Evolutionary conservation across 208 protist species (phyloP).

Genomic region (Crithidia fasciculata): DNA sequence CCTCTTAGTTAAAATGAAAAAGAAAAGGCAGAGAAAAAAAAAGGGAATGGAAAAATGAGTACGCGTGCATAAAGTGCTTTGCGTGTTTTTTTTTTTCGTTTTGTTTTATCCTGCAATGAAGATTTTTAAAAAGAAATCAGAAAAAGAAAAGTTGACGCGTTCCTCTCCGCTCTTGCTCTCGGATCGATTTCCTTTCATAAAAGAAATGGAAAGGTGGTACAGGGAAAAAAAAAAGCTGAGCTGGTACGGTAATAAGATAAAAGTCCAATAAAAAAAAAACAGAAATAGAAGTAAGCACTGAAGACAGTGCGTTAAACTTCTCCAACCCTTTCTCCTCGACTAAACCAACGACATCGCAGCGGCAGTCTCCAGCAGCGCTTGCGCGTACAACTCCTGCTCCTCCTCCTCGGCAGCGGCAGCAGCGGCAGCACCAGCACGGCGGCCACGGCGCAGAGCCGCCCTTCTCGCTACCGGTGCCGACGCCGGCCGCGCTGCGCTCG

Average conservation of each 20-base stretch:
- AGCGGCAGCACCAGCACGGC: not conserved
- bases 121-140: not conserved
- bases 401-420: no score
- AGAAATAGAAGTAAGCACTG: not conserved
- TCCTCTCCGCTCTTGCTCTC: no score
- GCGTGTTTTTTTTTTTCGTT: no score
- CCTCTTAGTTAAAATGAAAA: not conserved
- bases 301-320: not conserved
- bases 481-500: not conserved
- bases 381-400: not conserved
- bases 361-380: not conserved
- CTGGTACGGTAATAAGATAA: no score
- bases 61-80: no score
- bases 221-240: no score
- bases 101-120: not conserved
- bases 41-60: conserved; percentile 11
- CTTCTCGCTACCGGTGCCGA: no score
- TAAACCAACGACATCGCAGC: not conserved
- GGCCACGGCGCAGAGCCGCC: not conserved
- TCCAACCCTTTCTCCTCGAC: not conserved
- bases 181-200: no score
- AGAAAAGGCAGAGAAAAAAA: conserved; percentile 21
- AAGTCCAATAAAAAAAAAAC: not conserved
- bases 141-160: no score
- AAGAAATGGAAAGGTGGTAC: no score